Evolutionary conservation across 345 rosid species (phyloP), one percentile per base, ranked within the genome.

Genomic region (Eucalyptus curtisii): DNA sequence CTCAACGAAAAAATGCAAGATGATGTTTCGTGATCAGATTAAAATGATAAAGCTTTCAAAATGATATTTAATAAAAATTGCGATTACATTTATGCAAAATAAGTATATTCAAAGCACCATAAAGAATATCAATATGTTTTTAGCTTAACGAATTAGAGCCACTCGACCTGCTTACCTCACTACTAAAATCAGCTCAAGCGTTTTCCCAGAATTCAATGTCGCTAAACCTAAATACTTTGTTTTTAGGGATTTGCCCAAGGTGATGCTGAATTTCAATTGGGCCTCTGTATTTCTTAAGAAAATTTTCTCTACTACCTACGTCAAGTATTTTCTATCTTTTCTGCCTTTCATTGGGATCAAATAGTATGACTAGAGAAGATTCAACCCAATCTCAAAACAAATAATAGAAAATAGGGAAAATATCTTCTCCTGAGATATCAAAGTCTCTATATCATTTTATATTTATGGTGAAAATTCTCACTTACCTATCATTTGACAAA

Each of bases 1-100:
- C 66, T 59, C 16, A 4, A 11, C 1, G 7, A 27, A 2, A 25
- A 27, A 7, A 59, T 27, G 7, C 0, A 15, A 59, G 2, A 25
- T 59, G 3, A 0, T 59, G 2, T 59, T 19, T 17, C 22, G 10
- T 8, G 24, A 52, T 52, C 4, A 19, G 0, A 52, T 52, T 52
- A 19, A 52, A 19, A 52, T 19, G 57, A 52, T 52, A 19, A 25
- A 52, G 10, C 10, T 52, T 61, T 61, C 8, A 61, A 13, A 61
- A 61, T 6, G 0, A 57, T 57, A 11, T 57, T 57, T 57, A 57
- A 27, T 27, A 49, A 57, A 25, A 25, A 25, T 57, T 57, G 2
- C 0, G 30, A 25, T 57, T 24, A 25, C 2, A 57, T 4, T 57
- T 5, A 27, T 59, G 66, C 31, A 25, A 5, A 61, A 61, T 61